These are phyloP conservation scores for Trichodelitschia bisporula DNA, from an alignment of 495 filamentous ascomycete genomes.

Conservation along the genomic window DNA sequence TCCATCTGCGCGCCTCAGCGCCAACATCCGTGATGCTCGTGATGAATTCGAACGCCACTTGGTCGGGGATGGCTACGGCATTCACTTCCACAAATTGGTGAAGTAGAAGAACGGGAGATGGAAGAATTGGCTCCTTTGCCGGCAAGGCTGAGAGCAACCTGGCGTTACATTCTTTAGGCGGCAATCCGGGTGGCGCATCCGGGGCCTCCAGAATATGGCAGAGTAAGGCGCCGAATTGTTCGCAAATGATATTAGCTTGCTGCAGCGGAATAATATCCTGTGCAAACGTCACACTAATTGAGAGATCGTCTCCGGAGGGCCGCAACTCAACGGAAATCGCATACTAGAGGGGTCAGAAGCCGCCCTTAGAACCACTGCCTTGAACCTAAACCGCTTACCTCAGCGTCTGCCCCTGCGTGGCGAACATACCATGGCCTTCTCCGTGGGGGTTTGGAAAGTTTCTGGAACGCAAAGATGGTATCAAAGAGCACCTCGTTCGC, in stretches of 20 bases:
- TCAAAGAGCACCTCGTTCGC: conserved; percentile 42
- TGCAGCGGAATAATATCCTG: conserved; percentile 30
- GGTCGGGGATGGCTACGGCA: conserved; percentile 17
- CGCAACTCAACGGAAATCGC: conserved; percentile 48
- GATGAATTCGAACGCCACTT: conserved; percentile 36
- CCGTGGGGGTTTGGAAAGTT: conserved; percentile 12
- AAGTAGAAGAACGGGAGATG: conserved; percentile 20
- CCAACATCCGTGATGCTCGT: conserved; percentile 13
- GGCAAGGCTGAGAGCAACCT: conserved; percentile 29
- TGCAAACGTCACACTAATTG: conserved; percentile 35
- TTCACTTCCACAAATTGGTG: conserved; percentile 38
- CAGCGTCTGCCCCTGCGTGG: neutral
- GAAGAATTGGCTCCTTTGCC: conserved; percentile 20
- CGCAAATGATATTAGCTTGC: conserved; percentile 34
- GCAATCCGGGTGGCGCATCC: conserved; percentile 7
- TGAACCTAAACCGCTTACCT: conserved; percentile 29
- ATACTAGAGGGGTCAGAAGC: conserved; percentile 23
- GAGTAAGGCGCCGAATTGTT: conserved; percentile 34
- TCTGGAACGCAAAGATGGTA: conserved; percentile 60
- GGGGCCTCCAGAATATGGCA: conserved; percentile 7
- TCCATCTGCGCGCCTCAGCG: conserved; percentile 25
- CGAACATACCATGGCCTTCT: neutral
- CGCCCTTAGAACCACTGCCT: too few relatives aligned
- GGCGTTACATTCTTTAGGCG: too few relatives aligned
- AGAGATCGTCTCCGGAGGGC: conserved; percentile 17